Percentiles rank a stretch among this genome's conserved stretches.
phyloP scores from a whole-genome alignment of 148 eudicot species.

The Camellia japonica region DNA sequence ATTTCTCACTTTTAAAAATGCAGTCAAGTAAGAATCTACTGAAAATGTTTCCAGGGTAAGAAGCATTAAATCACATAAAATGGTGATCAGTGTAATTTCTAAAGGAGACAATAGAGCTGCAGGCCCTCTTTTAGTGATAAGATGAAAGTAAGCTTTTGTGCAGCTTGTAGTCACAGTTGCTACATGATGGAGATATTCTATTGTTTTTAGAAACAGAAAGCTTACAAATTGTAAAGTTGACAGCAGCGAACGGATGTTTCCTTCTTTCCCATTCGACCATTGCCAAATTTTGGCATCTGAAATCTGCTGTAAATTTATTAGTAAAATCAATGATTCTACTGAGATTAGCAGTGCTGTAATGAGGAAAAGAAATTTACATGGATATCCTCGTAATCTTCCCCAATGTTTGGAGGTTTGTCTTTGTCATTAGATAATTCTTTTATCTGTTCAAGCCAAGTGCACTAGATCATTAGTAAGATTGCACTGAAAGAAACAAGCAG shows the following conservation, averaged over 20 bases:
- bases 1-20: too few relatives aligned
- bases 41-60: too few relatives aligned
- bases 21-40: too few relatives aligned
- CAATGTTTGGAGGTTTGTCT: constrained; percentile 19
- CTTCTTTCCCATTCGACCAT: constrained; percentile 91
- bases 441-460: constrained; percentile 33
- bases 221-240: constrained; percentile 91
- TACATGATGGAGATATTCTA: background rate
- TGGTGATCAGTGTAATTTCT: too few relatives aligned
- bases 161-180: too few relatives aligned
- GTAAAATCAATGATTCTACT: background rate
- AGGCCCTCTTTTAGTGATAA: too few relatives aligned
- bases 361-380: constrained; percentile 8
- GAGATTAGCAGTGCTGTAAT: background rate
- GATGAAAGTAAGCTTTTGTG: too few relatives aligned
- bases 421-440: constrained; percentile 34
- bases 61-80: too few relatives aligned
- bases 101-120: too few relatives aligned
- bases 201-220: background rate
- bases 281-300: constrained; percentile 52
- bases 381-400: constrained; percentile 37
- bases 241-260: constrained; percentile 80
- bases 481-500: background rate
- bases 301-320: constrained; percentile 34
- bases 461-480: constrained; percentile 2